Base-by-base conservation (phyloP, 495 filamentous ascomycete species). In the Talaromyces wortmannii region DNA sequence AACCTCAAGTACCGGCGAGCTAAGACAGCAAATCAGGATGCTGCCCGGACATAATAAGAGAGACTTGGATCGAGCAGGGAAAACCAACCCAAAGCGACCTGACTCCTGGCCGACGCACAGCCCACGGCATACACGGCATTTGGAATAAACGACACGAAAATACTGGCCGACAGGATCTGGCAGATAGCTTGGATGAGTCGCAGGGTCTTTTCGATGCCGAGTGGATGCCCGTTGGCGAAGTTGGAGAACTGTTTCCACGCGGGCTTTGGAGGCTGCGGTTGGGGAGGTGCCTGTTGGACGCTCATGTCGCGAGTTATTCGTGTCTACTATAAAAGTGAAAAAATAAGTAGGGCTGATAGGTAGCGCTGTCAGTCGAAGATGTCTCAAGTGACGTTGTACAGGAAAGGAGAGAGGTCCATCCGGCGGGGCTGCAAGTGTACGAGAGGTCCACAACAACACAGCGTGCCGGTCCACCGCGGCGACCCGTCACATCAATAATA, bases 171-270 rank as follows among this genome's bases (percentile, higher is more conserved):
- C 0, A 56, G 43, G 56, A 84, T 75, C 52, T 80, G 78, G 7
- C 73, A 63, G 30, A 78, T 32, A 40, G 81, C 64, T 64, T 88
- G 84, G 56, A 86, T 60, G 53, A 83, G 66, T 43, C 84, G 82
- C 57, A 87, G 73, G 43, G 77, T 80, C 56, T 83, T 80, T 59
- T 88, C 85, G 12, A 87, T 72, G 5, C 83, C 85, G 18, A 45
- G 40, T 48, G 67, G 55, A 32, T 57, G 63, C 5, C 63, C 58
- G 44, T 63, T 65, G 29, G 68, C 57, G 62, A 76, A 76, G 31
- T 66, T 68, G n/a, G 60, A 60, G 48, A 74, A 62, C 54, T 70
- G 64, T 6, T 57, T 52, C 42, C 52, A 53, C 12, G 44, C 16
- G n/a, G 50, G 52, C 32, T 40, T 15, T 17, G 44, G 40, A 30